phyloP scores from a whole-genome alignment of 2,329 filamentous ascomycete species.

The Pestalotiopsis sp. region DNA sequence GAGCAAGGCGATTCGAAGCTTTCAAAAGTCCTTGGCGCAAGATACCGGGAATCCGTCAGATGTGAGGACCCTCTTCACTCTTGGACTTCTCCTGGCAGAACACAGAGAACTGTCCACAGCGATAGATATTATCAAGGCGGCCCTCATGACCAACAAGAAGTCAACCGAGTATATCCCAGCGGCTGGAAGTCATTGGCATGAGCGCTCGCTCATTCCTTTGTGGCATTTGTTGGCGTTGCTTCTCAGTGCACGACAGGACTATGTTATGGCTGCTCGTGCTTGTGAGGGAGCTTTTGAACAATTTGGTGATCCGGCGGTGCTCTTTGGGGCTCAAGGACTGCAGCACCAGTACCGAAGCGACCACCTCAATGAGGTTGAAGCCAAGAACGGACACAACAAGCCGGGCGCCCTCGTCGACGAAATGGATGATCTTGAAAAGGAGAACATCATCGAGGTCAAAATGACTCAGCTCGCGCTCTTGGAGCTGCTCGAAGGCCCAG shows the following conservation, averaged over 20 bases:
- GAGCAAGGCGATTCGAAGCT: conserved; percentile 71
- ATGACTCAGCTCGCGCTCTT: conserved; percentile 89
- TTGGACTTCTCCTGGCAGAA: conserved; percentile 86
- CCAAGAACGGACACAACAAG: conserved; percentile 30
- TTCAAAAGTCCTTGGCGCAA: conserved; percentile 71
- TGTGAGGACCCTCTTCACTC: conserved; percentile 75
- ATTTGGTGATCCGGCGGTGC: conserved; percentile 69
- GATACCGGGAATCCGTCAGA: conserved; percentile 67
- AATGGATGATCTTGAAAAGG: conserved; percentile 82
- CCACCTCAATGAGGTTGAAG: conserved; percentile 61
- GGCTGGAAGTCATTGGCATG: conserved; percentile 57
- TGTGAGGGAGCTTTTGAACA: conserved; percentile 93
- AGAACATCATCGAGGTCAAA: conserved; percentile 87
- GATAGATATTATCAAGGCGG: conserved; percentile 78
- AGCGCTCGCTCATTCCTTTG: conserved; percentile 70
- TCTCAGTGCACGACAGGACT: conserved; percentile 84
- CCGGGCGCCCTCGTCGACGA: conserved; percentile 65
- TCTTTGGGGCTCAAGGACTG: conserved; percentile 65
- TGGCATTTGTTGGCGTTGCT: conserved; percentile 91
- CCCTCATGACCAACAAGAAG: conserved; percentile 62
- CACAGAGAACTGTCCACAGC: conserved; percentile 77
- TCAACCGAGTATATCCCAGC: conserved; percentile 42
- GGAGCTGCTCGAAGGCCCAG: conserved; percentile 80
- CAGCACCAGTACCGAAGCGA: conserved; percentile 58
- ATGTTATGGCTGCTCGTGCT: conserved; percentile 73